Base-by-base conservation (phyloP, 306 rosid genomes). In the Adenanthera pavonina region DNA sequence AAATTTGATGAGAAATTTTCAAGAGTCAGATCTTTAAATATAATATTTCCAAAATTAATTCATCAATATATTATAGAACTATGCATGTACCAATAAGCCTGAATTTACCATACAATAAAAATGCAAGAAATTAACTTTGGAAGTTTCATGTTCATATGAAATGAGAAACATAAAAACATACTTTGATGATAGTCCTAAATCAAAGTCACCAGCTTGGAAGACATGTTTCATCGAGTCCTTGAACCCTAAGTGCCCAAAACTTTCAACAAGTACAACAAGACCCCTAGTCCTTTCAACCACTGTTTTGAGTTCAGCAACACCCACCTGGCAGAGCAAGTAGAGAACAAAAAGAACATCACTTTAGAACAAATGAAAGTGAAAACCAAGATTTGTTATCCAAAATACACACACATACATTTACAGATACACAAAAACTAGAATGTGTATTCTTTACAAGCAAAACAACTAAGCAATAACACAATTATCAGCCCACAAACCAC, bases 201-300 rank as follows among this genome's bases (percentile, higher is more conserved):
- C 30, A 25, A 25, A 25, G 30, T 25, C 30, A 25, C 30, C 30
- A 25, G 1, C 30, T 25, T 25, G 30, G 83, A 95, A 92, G 85
- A 95, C 86, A 68, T 83, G 92, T 87, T 81, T 91, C 41, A 95
- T 91, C 49, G 98, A 91, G 69, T 95, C 97, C 86, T 91, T 95
- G 75, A 95, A 95, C 53, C 92, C 97, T 4, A 86, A 83, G 84
- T 95, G 98, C 38, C 98, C 97, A 87, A 92, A 95, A 92, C 97
- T 95, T 84, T 95, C 97, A 25, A 1, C 30, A 25, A 25, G 30
- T 25, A 25, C 30, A 25, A 25, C 30, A 25, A 25, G 30, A 25
- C 30, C 30, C 30, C 30, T 1, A 25, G 30, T 25, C 30, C 30
- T 25, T 25, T 25, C 30, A 25, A 25, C 30, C 30, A 25, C 30